These are phyloP conservation scores for Cucumis hystrix DNA, from an alignment of 306 rosid species.

Conservation along the genomic window DNA sequence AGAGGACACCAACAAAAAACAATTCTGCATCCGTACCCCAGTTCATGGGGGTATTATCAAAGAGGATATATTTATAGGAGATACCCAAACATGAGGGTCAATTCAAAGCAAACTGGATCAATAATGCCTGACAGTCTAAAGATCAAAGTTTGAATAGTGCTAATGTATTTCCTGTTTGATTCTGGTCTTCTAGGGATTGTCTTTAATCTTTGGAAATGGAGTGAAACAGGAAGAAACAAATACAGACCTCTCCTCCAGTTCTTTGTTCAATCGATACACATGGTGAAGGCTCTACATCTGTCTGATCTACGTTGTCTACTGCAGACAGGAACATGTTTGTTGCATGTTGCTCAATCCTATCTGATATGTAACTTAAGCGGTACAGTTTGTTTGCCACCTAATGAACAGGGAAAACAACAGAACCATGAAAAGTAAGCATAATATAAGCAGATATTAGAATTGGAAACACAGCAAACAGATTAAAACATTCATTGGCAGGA, in stretches of 20 bases:
- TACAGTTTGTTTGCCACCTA: slow-evolving; percentile 97
- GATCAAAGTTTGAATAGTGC: not conserved
- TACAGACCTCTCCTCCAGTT: slow-evolving; percentile 33
- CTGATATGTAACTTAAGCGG: slow-evolving; percentile 68
- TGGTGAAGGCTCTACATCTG: slow-evolving; percentile 36
- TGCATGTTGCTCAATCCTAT: slow-evolving; percentile 66
- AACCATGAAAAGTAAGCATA: not conserved
- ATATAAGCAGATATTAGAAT: not conserved
- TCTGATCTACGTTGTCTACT: slow-evolving; percentile 31
- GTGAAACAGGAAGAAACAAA: slow-evolving; percentile 1
- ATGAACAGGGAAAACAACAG: slow-evolving; percentile 8
- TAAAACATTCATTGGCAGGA: not conserved
- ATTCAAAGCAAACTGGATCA: not conserved
- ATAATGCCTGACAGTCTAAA: not conserved
- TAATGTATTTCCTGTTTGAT: not conserved
- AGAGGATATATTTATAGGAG: not conserved
- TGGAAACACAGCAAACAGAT: slow-evolving; percentile 7
- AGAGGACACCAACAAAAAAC: not conserved
- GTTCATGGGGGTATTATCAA: not conserved
- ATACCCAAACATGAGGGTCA: not conserved
- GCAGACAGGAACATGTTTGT: slow-evolving; percentile 65
- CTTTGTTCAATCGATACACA: slow-evolving; percentile 37
- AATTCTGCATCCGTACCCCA: not conserved
- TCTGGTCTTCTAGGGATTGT: not conserved
- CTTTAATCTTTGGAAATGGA: not conserved